A percentile compares a stretch with the other conserved stretches of the same genome.
Conservation (phyloP, 1,284 basidiomycete species). For the Austroboletus rostrupii region DNA sequence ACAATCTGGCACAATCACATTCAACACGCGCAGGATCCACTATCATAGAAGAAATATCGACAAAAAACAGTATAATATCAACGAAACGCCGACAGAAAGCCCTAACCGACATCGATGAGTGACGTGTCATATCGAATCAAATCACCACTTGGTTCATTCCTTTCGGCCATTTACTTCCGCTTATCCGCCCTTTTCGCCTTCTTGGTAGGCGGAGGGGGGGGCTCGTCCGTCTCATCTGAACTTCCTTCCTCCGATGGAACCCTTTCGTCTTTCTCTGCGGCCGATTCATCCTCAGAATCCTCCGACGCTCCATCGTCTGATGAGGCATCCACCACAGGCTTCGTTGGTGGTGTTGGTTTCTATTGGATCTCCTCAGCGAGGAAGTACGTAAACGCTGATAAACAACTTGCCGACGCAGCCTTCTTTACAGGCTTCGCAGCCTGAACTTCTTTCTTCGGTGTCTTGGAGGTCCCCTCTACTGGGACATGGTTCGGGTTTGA, state of each 20-base stretch:
- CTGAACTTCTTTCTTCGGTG: slow-evolving; percentile 16
- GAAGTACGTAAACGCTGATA: slow-evolving; percentile 7
- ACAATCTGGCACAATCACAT: slow-evolving; percentile 2
- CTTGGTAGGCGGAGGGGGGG: slow-evolving; percentile 32
- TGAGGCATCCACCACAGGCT: slow-evolving; percentile 22
- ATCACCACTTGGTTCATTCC: slow-evolving; percentile 3
- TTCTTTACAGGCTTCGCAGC: slow-evolving; percentile 27
- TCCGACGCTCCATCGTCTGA: slow-evolving; percentile 26
- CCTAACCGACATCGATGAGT: slow-evolving; percentile 8
- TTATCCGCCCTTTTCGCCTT: slow-evolving; percentile 34
- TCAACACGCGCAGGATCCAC: slow-evolving; percentile 7
- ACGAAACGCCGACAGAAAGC: slow-evolving; percentile 10
- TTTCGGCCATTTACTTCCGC: slow-evolving; percentile 26
- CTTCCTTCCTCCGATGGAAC: slow-evolving; percentile 30
- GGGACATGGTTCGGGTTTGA: slow-evolving; percentile 43
- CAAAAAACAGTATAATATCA: slow-evolving; percentile 30
- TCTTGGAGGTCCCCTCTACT: slow-evolving; percentile 31
- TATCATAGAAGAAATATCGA: slow-evolving; percentile 29
- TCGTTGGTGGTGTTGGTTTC: slow-evolving; percentile 18
- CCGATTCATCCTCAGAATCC: slow-evolving; percentile 19
- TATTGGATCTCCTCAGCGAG: slow-evolving; percentile 16
- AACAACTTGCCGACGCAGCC: slow-evolving; percentile 12
- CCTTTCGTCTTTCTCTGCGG: slow-evolving; percentile 23
- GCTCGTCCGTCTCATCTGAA: slow-evolving; percentile 19
- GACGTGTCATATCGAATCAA: slow-evolving; percentile 5